These are phyloP conservation scores for Hirsutella minnesotensis DNA, from an alignment of 2,329 filamentous ascomycete species.

Conservation along the genomic window DNA sequence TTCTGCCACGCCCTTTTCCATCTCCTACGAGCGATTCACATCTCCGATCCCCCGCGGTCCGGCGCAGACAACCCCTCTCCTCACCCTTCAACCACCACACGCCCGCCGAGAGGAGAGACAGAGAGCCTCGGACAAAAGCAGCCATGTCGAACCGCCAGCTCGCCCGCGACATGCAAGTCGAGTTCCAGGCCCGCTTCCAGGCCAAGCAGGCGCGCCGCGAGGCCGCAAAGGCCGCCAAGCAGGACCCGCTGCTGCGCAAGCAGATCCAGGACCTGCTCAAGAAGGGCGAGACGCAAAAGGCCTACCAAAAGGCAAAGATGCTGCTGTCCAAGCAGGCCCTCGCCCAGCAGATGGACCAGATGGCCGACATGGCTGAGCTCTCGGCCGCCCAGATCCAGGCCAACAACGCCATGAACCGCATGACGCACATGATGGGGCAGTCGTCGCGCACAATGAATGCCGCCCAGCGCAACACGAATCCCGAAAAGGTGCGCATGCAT, in stretches of 20 bases:
- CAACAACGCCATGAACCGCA: conserved; percentile 53
- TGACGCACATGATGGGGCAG: conserved; percentile 52
- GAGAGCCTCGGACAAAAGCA: too few relatives aligned
- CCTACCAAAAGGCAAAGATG: conserved; percentile 52
- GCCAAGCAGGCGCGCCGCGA: conserved; percentile 51
- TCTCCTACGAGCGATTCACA: too few relatives aligned
- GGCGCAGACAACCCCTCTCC: not conserved
- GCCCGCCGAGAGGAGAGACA: too few relatives aligned
- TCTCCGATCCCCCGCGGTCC: too few relatives aligned
- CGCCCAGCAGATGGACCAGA: conserved; percentile 51
- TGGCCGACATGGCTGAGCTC: conserved; percentile 52
- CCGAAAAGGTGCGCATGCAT: conserved; percentile 32
- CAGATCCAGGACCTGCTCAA: conserved; percentile 52
- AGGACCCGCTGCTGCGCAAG: conserved; percentile 48
- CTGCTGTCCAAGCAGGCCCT: conserved; percentile 50
- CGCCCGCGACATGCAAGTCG: conserved; percentile 49
- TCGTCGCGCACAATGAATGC: conserved; percentile 46
- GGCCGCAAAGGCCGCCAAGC: conserved; percentile 47
- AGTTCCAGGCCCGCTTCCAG: conserved; percentile 52
- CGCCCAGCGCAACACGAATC: conserved; percentile 46
- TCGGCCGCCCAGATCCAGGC: conserved; percentile 50
- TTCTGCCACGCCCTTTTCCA: not conserved
- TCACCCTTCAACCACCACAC: not conserved
- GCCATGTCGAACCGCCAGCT: conserved; percentile 48
- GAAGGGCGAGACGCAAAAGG: conserved; percentile 51